Base-by-base conservation (phyloP, 345 rosid genomes). In the Passiflora organensis region DNA sequence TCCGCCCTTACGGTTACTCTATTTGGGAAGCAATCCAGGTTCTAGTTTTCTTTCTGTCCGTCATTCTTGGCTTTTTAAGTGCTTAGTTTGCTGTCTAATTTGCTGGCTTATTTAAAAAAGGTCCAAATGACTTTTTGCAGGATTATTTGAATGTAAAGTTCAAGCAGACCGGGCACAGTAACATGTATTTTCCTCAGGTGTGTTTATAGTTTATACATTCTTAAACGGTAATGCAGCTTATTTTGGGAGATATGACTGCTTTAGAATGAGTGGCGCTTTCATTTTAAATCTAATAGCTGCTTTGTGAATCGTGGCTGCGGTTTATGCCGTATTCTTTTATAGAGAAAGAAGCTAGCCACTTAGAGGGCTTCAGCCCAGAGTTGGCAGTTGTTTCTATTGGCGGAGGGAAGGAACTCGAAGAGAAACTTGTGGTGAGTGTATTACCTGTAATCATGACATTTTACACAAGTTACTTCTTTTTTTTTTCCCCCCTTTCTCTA, bases 21-120 rank as follows among this genome's bases (percentile, higher is more conserved):
- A 88, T 91, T 38, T 86, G 95, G 96, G 96, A 91, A 78, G 90
- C 94, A 18, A 91, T 91, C 68, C 96, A 91, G 96, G 98, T 91
- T 32, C 59, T 54, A 42, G 18, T 49, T 52, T 10, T 13, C 34
- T 8, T n/a, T 20, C 34, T 39, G 21, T 12, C 10, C 32, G 38
- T 28, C 10, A 17, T 12, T 38, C 8, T 41, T 24, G 14, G 34
- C 4, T 4, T 22, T 6, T 15, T 53, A 15, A 14, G 10, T 36
- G 56, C 32, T 11, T 5, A 50, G 54, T 51, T 16, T 11, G 43
- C 34, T 28, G 34, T 2, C 34, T 28, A 28, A 28, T 28, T 28
- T 3, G 8, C 34, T 28, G 34, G 34, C 34, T 28, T 3, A 28
- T 28, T 28, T 28, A 8, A 28, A 2, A 28, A 28, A 8, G 34